Evolutionary conservation across 192 early-diverging fungal species (phyloP).

Genomic region (Backusella luteola): DNA sequence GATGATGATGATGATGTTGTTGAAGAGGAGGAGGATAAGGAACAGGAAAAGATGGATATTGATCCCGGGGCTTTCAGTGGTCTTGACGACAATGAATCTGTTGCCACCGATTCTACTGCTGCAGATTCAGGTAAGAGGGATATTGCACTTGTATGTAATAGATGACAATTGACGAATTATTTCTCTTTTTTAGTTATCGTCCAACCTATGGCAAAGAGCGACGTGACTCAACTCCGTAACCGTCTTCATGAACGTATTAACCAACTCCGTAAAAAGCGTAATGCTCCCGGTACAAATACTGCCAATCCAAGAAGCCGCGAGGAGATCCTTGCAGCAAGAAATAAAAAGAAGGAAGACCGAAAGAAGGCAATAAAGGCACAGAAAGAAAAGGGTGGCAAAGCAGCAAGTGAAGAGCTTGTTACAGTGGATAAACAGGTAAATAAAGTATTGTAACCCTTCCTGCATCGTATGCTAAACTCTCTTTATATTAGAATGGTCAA

Average conservation of each 20-base stretch:
- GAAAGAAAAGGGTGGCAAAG: slow-evolving; percentile 54
- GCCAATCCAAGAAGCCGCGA: slow-evolving; percentile 60
- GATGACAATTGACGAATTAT: neutral
- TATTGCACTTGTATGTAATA: too few species aligned
- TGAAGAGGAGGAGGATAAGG: slow-evolving; percentile 15
- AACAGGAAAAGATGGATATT: slow-evolving; percentile 30
- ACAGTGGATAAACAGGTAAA: slow-evolving; percentile 23
- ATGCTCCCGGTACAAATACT: slow-evolving; percentile 52
- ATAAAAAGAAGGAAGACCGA: slow-evolving; percentile 65
- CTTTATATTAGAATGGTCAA: slow-evolving; percentile 5
- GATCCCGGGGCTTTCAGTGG: slow-evolving; percentile 27
- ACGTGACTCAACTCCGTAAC: slow-evolving; percentile 56
- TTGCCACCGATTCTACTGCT: neutral
- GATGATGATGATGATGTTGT: slow-evolving; percentile 35
- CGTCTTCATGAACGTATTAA: slow-evolving; percentile 66
- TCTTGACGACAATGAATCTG: slow-evolving; percentile 16
- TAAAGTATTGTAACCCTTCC: neutral
- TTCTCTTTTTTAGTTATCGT: neutral
- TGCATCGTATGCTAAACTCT: too few species aligned
- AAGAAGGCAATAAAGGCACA: slow-evolving; percentile 59
- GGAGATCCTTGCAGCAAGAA: slow-evolving; percentile 74
- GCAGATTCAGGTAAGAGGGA: neutral
- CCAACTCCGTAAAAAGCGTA: slow-evolving; percentile 58
- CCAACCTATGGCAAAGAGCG: slow-evolving; percentile 40
- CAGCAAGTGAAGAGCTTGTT: slow-evolving; percentile 53